Evolutionary conservation across 352 stramenopile genomes (phyloP).

Genomic region (Pythium periplocum): DNA sequence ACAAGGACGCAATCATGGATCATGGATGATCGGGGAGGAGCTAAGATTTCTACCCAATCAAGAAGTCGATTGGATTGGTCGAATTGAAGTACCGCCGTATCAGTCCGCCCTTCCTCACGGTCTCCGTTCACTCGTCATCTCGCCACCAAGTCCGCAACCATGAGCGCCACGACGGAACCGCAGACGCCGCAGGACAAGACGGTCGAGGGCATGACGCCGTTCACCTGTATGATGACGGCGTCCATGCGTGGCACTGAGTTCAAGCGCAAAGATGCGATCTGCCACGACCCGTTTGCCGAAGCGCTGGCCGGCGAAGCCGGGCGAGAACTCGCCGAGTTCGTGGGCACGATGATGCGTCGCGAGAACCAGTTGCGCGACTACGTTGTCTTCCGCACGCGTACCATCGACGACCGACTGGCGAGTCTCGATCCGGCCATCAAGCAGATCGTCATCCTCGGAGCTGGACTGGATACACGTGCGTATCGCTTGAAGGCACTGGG

Average conservation of each 20-base stretch:
- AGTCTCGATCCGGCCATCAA: conserved; percentile 3
- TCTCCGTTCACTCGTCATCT: no score
- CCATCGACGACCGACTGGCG: conserved; percentile 16
- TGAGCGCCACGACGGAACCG: no score
- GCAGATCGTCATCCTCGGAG: conserved; percentile 16
- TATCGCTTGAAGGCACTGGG: conserved; percentile 16
- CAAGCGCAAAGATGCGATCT: conserved; percentile 12
- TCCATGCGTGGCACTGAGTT: conserved; percentile 17
- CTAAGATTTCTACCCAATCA: no score
- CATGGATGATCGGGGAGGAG: no score
- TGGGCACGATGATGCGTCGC: conserved; percentile 4
- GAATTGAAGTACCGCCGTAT: no score
- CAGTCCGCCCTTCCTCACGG: no score
- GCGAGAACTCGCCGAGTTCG: conserved; percentile 1
- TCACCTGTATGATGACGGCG: conserved; percentile 9
- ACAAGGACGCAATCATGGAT: no score
- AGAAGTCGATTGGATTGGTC: no score
- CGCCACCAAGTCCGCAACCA: no score
- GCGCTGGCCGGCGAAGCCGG: conserved; percentile 7
- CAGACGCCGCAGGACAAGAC: no score
- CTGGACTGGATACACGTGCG: conserved; percentile 15
- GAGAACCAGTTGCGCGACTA: conserved; percentile 1
- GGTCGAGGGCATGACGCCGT: conserved; percentile 2
- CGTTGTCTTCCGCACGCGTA: conserved; percentile 18
- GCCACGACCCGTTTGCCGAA: conserved; percentile 18